These are phyloP conservation scores for Simplicillium aogashimaense DNA, from an alignment of 2,329 filamentous ascomycete species.

Conservation along the genomic window DNA sequence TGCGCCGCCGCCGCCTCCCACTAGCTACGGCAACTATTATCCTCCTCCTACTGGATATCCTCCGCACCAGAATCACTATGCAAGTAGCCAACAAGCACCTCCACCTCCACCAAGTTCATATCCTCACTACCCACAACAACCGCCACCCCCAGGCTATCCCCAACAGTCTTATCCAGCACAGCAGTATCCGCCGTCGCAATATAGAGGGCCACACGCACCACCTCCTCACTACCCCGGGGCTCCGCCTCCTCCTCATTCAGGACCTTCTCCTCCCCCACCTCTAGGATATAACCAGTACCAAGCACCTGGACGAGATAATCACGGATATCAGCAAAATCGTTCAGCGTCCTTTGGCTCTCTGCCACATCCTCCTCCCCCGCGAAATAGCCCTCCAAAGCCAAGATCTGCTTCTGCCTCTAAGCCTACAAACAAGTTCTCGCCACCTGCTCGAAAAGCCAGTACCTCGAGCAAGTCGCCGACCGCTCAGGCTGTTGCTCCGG, in stretches of 20 bases:
- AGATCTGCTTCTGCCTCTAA: neutral
- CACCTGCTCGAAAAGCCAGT: too few relatives aligned
- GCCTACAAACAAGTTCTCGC: too few relatives aligned
- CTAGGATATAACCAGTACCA: constrained; percentile 6
- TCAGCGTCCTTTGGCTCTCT: constrained; percentile 2
- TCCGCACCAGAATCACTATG: neutral
- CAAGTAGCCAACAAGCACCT: neutral
- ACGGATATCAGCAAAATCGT: constrained; percentile 8
- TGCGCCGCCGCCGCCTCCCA: constrained; percentile 6
- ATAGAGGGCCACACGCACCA: constrained; percentile 3
- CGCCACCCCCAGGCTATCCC: constrained; percentile 10
- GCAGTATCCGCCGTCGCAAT: constrained; percentile 4
- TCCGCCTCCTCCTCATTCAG: constrained; percentile 8
- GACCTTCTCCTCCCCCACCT: constrained; percentile 5
- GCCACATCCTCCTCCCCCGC: constrained; percentile 4
- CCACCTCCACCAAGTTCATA: constrained; percentile 14
- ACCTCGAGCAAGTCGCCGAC: constrained; percentile 1
- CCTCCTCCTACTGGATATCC: neutral
- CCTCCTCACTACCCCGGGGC: constrained; percentile 6
- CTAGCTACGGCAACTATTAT: constrained; percentile 2
- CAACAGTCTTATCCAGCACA: constrained; percentile 2
- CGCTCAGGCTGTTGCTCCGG: neutral
- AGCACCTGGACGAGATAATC: constrained; percentile 10
- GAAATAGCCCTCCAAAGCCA: neutral
- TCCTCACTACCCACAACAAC: constrained; percentile 12